Base-by-base conservation (phyloP, 2,329 filamentous ascomycete genomes). In the Ilyonectria sp. region DNA sequence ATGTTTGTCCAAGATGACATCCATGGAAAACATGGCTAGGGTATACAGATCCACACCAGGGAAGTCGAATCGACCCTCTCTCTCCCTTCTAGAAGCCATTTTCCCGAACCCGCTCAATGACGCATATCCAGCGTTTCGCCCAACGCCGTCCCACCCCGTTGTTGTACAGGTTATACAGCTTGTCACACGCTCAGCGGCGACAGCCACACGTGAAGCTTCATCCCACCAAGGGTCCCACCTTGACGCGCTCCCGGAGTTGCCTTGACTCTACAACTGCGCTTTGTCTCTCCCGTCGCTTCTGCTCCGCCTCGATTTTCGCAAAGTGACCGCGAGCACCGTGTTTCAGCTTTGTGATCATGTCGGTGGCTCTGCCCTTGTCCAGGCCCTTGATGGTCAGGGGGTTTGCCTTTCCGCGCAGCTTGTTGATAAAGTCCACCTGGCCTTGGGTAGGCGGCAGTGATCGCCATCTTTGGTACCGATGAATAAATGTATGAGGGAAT, bases 331-430 rank as follows among this genome's bases (percentile, higher is more conserved):
- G 89, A 1, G 93, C 94, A 1, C 95, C 95, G 77, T 96, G 93
- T 79, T 92, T 95, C 68, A 97, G 78, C 80, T 97, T 97, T 8
- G 94, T 97, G 71, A 98, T 97, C 92, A 97, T 95, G 78, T 98
- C 95, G 5, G 87, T 87, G 5, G 94, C 95, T 77, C 90, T 90
- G 8, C 95, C 95, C 76, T 95, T 96, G 15, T 88, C 94, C 65
- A 97, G 75, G 31, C 90, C 86, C 0, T 82, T 81, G 0, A 81
- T 73, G 1, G 82, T 86, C 57, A 94, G 76, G 60, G 87, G 82
- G 31, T 90, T 82, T 84, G 72, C 69, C 59, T 87, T 82, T 1
- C 81, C 81, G 9, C 91, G 85, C 4, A 91, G 75, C 75, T 90
- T 92, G 76, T 94, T 94, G 60, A 96, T 79, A 62, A 93, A 91